phyloP scores from a whole-genome alignment of 2,329 filamentous ascomycete genomes.

The Dothiorella sarmentorum region DNA sequence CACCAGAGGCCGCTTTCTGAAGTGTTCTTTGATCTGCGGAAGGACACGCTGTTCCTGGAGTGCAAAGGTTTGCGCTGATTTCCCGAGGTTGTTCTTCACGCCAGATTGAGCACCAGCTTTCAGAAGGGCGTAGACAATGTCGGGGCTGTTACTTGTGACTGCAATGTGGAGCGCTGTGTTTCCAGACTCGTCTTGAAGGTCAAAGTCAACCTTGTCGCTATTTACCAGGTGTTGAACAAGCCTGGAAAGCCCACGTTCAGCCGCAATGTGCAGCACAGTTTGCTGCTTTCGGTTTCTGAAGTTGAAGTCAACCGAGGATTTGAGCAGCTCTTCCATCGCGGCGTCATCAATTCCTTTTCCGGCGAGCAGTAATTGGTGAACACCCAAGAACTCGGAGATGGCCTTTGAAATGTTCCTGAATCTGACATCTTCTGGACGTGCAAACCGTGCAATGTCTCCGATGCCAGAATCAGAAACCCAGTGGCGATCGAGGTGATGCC shows the following conservation, averaged over 20 bases:
- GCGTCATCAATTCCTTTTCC: background rate
- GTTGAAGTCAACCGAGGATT: background rate
- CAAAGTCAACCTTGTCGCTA: conserved; percentile 1
- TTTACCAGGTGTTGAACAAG: background rate
- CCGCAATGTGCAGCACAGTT: background rate
- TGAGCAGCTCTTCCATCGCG: background rate
- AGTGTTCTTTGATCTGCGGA: background rate
- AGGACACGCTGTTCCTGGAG: background rate
- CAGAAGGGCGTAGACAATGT: background rate
- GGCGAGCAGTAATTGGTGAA: background rate
- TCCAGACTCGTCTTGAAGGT: background rate
- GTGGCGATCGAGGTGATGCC: background rate
- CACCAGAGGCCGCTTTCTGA: background rate
- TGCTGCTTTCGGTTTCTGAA: background rate
- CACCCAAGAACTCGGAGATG: background rate
- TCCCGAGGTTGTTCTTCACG: background rate
- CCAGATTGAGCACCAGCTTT: background rate
- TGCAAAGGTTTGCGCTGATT: background rate
- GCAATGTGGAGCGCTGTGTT: background rate
- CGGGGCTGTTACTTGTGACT: background rate
- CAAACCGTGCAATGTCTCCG: background rate
- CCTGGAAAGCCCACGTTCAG: background rate
- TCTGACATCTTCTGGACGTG: background rate
- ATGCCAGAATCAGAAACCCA: background rate
- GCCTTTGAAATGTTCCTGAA: background rate